Base-by-base conservation (phyloP, 305 asterid species). In the Petunia hybrid region DNA sequence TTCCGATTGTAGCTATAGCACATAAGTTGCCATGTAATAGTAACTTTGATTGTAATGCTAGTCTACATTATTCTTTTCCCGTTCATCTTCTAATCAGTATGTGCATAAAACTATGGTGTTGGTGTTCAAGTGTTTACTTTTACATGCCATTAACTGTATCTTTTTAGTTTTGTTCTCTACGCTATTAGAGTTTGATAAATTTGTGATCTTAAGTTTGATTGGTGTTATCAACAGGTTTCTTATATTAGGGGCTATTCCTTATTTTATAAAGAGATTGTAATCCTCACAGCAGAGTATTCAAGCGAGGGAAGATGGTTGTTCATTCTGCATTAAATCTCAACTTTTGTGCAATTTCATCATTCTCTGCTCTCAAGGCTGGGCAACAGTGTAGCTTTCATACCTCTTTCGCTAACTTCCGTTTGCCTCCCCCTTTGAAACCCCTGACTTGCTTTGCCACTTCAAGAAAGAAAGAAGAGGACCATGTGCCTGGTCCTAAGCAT, bases 401-500 rank as follows among this genome's bases (percentile, higher is more conserved):
- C 82, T 56, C 85, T 80, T 80, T 80, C 63, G 79, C 85, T n/a
- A 84, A 69, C 65, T 80, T 82, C 81, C 74, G 22, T 16, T 81
- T 81, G 66, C 84, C 60, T 14, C 53, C 81, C 41, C 81, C 79
- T 55, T 8, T 61, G 78, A 85, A 83, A 65, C 87, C 82, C 80
- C 81, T 85, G 45, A 70, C 81, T 40, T 93, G 91, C 85, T 68
- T 64, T 48, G 87, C 91, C 82, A 86, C 79, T 62, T 85, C 87
- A 41, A 84, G 69, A 8, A 85, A 85, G 81, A 73, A 90, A 22
- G 84, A 80, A 67, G 64, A 83, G 39, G 82, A 83, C 60, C 74
- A 86, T 31, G 86, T 87, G 5, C 14, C 59, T 13, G 81, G 83
- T 67, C 81, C 84, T 42, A 78, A 78, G 60, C 43, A 59, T n/a